Evolutionary conservation across 768 basidiomycete species (phyloP).

Genomic region (Mycena albidolilacea): DNA sequence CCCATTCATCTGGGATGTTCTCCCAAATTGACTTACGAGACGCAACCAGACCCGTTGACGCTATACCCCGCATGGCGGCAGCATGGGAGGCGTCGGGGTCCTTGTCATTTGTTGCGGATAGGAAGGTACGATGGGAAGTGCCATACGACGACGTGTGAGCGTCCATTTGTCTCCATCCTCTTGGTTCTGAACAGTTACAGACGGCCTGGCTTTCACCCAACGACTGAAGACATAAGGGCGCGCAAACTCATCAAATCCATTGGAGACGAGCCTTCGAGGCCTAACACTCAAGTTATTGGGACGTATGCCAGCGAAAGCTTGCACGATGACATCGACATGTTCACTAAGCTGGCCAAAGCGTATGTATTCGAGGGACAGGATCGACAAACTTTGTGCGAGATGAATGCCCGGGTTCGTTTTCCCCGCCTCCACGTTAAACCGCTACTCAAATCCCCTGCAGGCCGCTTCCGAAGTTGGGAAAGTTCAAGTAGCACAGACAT

Average conservation of each 20-base stretch:
- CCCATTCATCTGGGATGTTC: slow-evolving; percentile 83
- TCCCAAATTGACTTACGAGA: slow-evolving; percentile 84
- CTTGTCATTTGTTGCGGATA: slow-evolving; percentile 77
- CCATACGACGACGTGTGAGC: slow-evolving; percentile 88
- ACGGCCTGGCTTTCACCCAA: slow-evolving; percentile 52
- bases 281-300: slow-evolving; percentile 71
- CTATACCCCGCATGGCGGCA: slow-evolving; percentile 72
- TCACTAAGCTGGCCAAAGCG: slow-evolving; percentile 73
- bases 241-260: slow-evolving; percentile 64
- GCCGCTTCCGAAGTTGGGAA: slow-evolving; percentile 73
- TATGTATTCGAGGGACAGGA: slow-evolving; percentile 71
- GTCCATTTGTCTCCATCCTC: background rate
- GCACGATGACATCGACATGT: slow-evolving; percentile 61
- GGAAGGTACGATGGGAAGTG: slow-evolving; percentile 67
- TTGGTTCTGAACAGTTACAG: slow-evolving; percentile 45
- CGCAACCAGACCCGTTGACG: slow-evolving; percentile 74
- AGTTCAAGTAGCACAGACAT: slow-evolving; percentile 71
- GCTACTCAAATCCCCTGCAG: slow-evolving; percentile 48
- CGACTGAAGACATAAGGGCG: slow-evolving; percentile 51
- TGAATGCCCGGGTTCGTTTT: slow-evolving; percentile 71
- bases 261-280: slow-evolving; percentile 68
- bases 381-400: slow-evolving; percentile 63
- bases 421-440: background rate
- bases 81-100: slow-evolving; percentile 79
- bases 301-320: slow-evolving; percentile 57